Evolutionary conservation across 2,329 filamentous ascomycete genomes (phyloP).

Genomic region (Waltergamsia citrina): DNA sequence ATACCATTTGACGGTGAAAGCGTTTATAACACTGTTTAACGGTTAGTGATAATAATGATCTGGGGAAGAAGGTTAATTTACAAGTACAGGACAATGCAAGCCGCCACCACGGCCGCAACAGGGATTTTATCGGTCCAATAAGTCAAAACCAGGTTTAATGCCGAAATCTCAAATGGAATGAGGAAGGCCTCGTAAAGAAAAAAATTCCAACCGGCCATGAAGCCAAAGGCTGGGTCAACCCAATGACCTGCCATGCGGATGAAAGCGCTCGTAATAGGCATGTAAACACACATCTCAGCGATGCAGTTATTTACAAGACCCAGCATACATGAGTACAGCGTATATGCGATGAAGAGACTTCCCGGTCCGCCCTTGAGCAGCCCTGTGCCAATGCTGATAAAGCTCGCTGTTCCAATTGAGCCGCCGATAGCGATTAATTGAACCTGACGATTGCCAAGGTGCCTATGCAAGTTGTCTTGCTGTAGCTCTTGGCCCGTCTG

Average conservation of each 20-base stretch:
- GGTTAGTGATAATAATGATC: no score
- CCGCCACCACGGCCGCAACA: slow-evolving; percentile 13
- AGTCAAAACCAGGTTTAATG: slow-evolving; percentile 34
- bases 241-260: slow-evolving; percentile 33
- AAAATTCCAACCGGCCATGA: slow-evolving; percentile 38
- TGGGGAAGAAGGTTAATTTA: slow-evolving; percentile 7
- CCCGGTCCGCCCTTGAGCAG: slow-evolving; percentile 22
- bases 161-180: slow-evolving; percentile 38
- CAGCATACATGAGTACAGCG: slow-evolving; percentile 13
- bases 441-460: slow-evolving; percentile 11
- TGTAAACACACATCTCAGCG: slow-evolving; percentile 37
- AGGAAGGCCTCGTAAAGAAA: slow-evolving; percentile 35
- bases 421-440: slow-evolving; percentile 44
- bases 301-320: slow-evolving; percentile 17
- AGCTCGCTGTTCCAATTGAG: slow-evolving; percentile 33
- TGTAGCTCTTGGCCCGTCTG: neutral
- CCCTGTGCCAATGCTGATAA: slow-evolving; percentile 17
- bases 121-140: slow-evolving; percentile 25
- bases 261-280: slow-evolving; percentile 34
- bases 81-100: slow-evolving; percentile 11
- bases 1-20: slow-evolving; percentile 56
- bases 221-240: slow-evolving; percentile 36
- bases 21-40: slow-evolving; percentile 40
- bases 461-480: neutral
- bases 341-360: slow-evolving; percentile 18